Percentiles rank a stretch among this genome's conserved stretches.
phyloP scores from a whole-genome alignment of 345 rosid species.

The Hibiscus trionum region DNA sequence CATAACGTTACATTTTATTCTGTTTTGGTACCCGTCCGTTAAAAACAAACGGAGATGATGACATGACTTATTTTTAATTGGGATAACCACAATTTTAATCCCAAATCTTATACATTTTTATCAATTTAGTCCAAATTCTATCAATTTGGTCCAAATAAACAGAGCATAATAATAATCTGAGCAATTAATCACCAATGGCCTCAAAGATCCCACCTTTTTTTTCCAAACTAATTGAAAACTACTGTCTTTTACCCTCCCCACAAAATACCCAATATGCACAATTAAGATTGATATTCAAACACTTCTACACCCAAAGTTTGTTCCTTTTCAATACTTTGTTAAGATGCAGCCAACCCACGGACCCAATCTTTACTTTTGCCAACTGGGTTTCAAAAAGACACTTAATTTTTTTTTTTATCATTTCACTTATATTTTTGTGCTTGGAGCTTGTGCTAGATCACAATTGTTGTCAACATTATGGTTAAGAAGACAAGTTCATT shows the following conservation, averaged over 20 bases:
- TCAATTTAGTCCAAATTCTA: too few relatives aligned
- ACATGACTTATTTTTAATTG: too few relatives aligned
- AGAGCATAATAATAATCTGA: too few relatives aligned
- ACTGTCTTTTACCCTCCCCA: slow-evolving; percentile 29
- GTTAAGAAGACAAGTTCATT: slow-evolving; percentile 45
- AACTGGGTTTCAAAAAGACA: slow-evolving; percentile 29
- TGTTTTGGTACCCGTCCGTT: too few relatives aligned
- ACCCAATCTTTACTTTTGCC: slow-evolving; percentile 38
- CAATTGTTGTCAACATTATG: slow-evolving; percentile 23
- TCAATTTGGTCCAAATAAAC: too few relatives aligned
- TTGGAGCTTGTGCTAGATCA: slow-evolving; percentile 59
- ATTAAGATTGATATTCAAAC: slow-evolving; percentile 20
- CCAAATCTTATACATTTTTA: too few relatives aligned
- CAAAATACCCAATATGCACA: slow-evolving; percentile 30
- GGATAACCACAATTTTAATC: too few relatives aligned
- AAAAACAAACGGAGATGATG: too few relatives aligned
- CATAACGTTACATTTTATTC: too few relatives aligned
- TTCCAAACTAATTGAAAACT: slow-evolving; percentile 37
- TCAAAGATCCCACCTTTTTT: slow-evolving; percentile 27
- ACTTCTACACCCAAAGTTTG: slow-evolving; percentile 25
- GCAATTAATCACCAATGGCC: slow-evolving; percentile 34
- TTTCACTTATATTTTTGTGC: slow-evolving; percentile 37
- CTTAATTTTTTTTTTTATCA: slow-evolving; percentile 34
- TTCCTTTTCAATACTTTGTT: slow-evolving; percentile 63
- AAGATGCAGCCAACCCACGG: slow-evolving; percentile 42